Evolutionary conservation across 129 eudicot genomes (phyloP), one percentile per base, ranked within the genome.

Genomic region (Centaurea solstitialis): DNA sequence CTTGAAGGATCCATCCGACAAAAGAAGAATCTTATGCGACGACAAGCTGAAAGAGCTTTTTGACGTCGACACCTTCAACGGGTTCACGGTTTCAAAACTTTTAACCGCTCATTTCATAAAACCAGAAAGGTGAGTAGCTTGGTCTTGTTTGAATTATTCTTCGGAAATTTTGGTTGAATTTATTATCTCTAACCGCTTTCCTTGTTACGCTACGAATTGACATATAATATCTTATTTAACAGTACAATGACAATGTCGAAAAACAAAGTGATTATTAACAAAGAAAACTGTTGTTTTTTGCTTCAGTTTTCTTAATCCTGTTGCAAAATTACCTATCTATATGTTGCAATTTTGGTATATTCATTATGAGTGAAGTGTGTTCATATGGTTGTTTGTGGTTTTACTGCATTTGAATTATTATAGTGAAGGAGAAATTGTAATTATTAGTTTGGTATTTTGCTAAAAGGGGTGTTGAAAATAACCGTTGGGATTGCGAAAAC

Each of bases 1-100:
- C n/a, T 79, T 92, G 89, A 86, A 92, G 98, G 98, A 94, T 79
- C 98, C 98, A 65, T 85, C 89, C 28, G 97, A 94, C 82, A 90
- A 86, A 72, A 87, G 97, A 87, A 89, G 86, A 82, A 88, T 94
- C 43, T 40, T 92, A 76, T 89, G 97, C 24, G 98, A 94, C 73
- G 97, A 89, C 73, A 94, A 92, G 94, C 87, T 94, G 89, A 90
- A 87, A 84, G 97, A 94, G 82, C 97, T 92, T 43, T 94, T 94
- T 77, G 85, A 90, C 68, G 96, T 94, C 1, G 97, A 90, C 66
- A 78, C 91, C 18, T 94, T 94, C 83, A 30, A 15, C 41, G 91
- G 96, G 76, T 89, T 94, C 73, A 62, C 87, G 0, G 96, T 94
- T 72, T 76, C 97, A 3, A 92, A 92, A 70, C 90, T 90, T 57